phyloP scores from a whole-genome alignment of 1,284 basidiomycete species.

The Athelia psychrophila region DNA sequence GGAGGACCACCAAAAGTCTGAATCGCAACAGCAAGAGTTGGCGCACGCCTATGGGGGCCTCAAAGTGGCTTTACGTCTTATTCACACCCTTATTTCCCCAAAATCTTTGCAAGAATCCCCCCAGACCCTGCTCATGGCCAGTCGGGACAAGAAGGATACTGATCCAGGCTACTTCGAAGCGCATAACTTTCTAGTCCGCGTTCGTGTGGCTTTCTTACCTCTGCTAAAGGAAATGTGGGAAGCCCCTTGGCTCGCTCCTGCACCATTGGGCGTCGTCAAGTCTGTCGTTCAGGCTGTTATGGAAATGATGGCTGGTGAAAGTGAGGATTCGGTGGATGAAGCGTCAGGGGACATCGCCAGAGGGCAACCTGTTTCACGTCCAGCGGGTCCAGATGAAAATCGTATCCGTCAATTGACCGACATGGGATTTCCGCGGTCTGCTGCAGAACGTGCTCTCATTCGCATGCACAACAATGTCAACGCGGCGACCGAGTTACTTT shows the following conservation, averaged over 20 bases:
- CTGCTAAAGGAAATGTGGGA: constrained; percentile 76
- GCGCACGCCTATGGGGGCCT: constrained; percentile 78
- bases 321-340: constrained; percentile 62
- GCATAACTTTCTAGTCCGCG: constrained; percentile 80
- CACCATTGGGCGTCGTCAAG: constrained; percentile 73
- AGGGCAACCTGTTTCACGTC: constrained; percentile 30
- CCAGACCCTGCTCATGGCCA: constrained; percentile 74
- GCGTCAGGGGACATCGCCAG: constrained; percentile 15
- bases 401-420: constrained; percentile 84
- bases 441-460: constrained; percentile 80
- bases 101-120: constrained; percentile 83
- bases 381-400: constrained; percentile 66
- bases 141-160: constrained; percentile 76
- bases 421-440: constrained; percentile 93
- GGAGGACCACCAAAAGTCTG: constrained; percentile 52
- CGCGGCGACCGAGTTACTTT: constrained; percentile 86
- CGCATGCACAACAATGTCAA: constrained; percentile 89
- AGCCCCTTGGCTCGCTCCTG: constrained; percentile 77
- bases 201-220: constrained; percentile 74
- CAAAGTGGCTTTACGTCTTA: constrained; percentile 78
- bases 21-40: constrained; percentile 58
- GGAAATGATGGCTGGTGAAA: constrained; percentile 80
- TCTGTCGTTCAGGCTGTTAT: constrained; percentile 78
- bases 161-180: constrained; percentile 82
- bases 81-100: constrained; percentile 76